Base-by-base conservation (phyloP, 2,329 filamentous ascomycete species). In the Aspergillus arachidicola region DNA sequence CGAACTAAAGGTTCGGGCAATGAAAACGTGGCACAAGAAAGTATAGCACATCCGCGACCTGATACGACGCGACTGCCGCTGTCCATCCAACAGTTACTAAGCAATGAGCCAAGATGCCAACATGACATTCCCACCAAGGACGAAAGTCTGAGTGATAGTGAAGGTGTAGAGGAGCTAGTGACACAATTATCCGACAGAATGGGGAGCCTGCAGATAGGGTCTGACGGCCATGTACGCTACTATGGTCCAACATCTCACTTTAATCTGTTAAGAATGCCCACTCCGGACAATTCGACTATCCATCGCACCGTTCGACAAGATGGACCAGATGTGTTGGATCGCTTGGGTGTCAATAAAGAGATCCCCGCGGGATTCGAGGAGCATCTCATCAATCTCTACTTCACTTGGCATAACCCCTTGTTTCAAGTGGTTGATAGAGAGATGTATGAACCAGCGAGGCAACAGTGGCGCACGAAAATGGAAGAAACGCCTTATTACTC, bases 371-470 rank as follows among this genome's bases (percentile, higher is more conserved):
- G 65, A 0, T 63, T 80, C 1, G 76, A 78, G 59, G 67, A 73
- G 5, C 78, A 80, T 62, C 68, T 81, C 0, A 68, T 76, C 26
- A 71, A 71, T 16, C 69, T 80, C 4, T 81, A 78, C 48, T 81
- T 81, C 60, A 66, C 73, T 2, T 81, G 79, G 78, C 75, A 81
- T 62, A 75, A 81, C 54, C 73, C 78, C 5, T 70, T 69, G 10
- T 75, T 74, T 58, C 72, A 78, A 50, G 72, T 78, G 0, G 74
- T 80, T 3, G 76, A 80, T 63, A 67, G 72, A 51, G 63, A 68
- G 1, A 65, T 72, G 16, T 73, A 72, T 26, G 61, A 68, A 16
- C 58, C 65, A 36, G 66, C 65, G 14, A 68, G 64, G 50, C 55
- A 51, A 16, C 67, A 65, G 38, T 67, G 64, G 64, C 32, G 57